phyloP scores from a whole-genome alignment of 1,284 basidiomycete genomes.

The Sanghuangporus sanghuang region DNA sequence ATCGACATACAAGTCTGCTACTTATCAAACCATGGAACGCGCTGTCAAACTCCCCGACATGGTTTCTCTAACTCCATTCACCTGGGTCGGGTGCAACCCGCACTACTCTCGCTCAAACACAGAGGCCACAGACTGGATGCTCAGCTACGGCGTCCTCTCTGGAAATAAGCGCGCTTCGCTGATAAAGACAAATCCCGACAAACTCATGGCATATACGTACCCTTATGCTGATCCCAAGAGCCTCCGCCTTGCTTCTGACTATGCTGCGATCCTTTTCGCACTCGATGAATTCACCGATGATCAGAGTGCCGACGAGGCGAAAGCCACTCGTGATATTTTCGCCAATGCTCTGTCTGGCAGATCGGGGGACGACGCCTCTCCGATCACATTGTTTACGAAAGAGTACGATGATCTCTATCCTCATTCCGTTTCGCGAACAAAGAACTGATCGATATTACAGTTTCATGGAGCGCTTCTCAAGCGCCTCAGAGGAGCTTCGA shows the following conservation, averaged over 20 bases:
- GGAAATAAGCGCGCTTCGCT: constrained; percentile 56
- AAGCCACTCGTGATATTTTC: constrained; percentile 37
- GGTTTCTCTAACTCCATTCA: constrained; percentile 18
- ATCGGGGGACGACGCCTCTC: constrained; percentile 48
- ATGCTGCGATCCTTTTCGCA: constrained; percentile 61
- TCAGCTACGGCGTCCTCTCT: constrained; percentile 52
- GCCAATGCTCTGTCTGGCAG: constrained; percentile 47
- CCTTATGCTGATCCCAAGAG: constrained; percentile 52
- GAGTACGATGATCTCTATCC: background rate
- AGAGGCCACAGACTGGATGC: constrained; percentile 57
- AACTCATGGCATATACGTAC: constrained; percentile 58
- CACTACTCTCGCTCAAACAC: constrained; percentile 29
- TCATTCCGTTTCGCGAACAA: background rate
- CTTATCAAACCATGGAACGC: background rate
- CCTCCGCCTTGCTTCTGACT: constrained; percentile 57
- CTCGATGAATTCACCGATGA: constrained; percentile 68
- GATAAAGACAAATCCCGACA: constrained; percentile 51
- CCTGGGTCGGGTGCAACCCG: constrained; percentile 34
- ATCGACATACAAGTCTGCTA: background rate
- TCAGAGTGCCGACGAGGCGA: constrained; percentile 49
- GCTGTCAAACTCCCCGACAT: constrained; percentile 19
- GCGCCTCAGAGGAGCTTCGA: background rate
- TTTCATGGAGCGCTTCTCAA: background rate
- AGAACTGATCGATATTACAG: background rate
- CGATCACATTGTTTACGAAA: constrained; percentile 25